Conservation (phyloP, 164 flowering plant species). For the Vitis labrusca region DNA sequence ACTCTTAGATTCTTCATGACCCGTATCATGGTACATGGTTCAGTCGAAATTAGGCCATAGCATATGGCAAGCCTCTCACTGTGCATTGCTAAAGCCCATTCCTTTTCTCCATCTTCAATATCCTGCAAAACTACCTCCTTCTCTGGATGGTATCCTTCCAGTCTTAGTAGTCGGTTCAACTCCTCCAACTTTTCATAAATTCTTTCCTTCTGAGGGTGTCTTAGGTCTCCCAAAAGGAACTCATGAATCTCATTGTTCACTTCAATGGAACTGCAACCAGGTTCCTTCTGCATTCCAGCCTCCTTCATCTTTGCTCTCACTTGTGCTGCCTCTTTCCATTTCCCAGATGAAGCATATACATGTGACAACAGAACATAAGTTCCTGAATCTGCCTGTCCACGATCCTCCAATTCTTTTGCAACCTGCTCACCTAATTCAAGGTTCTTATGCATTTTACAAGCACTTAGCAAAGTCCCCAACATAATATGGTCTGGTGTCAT, state of each 20-base stretch:
- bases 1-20: slow-evolving; percentile 41
- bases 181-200: slow-evolving; percentile 32
- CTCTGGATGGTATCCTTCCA: slow-evolving; percentile 35
- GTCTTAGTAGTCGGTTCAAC: slow-evolving; percentile 16
- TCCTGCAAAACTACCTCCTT: slow-evolving; percentile 39
- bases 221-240: slow-evolving; percentile 42
- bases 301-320: slow-evolving; percentile 35
- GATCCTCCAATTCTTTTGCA: slow-evolving; percentile 25
- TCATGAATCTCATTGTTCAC: slow-evolving; percentile 46
- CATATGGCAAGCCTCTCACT: slow-evolving; percentile 47
- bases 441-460: slow-evolving; percentile 45
- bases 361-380: slow-evolving; percentile 42
- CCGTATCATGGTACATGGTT: slow-evolving; percentile 25
- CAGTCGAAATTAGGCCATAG: slow-evolving; percentile 41
- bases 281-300: slow-evolving; percentile 33
- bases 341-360: slow-evolving; percentile 34
- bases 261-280: slow-evolving; percentile 49
- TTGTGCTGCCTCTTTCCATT: slow-evolving; percentile 36
- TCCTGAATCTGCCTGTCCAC: slow-evolving; percentile 34
- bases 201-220: slow-evolving; percentile 35
- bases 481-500: slow-evolving; percentile 36
- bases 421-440: slow-evolving; percentile 34
- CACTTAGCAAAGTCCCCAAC: slow-evolving; percentile 42
- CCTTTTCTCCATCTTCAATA: slow-evolving; percentile 35
- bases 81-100: slow-evolving; percentile 32